Conservation (phyloP, 208 protist species). For the Naegleria fowleri region DNA sequence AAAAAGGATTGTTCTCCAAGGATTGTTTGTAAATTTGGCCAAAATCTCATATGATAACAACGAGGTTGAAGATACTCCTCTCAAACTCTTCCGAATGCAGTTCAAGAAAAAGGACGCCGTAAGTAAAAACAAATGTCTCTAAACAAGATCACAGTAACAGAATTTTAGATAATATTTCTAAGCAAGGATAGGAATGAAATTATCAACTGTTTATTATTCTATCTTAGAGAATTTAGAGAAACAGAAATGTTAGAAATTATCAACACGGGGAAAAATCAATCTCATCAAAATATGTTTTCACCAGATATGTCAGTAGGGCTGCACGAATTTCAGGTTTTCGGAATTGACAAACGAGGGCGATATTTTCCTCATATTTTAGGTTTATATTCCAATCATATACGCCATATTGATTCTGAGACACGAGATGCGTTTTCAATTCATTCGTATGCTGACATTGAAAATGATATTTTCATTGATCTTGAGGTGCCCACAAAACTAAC, state of each 20-base stretch:
- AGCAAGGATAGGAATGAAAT: neutral
- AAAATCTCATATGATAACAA: neutral
- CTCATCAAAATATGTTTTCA: neutral
- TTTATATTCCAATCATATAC: neutral
- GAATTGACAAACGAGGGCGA: neutral
- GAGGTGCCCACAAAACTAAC: neutral
- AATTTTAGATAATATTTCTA: neutral
- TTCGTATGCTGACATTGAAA: neutral
- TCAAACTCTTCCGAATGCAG: neutral
- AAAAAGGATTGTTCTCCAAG: neutral
- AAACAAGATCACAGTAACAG: no score
- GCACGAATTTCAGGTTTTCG: neutral
- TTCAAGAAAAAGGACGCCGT: neutral
- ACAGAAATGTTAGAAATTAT: neutral
- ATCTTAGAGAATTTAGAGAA: neutral
- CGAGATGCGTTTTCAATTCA: neutral
- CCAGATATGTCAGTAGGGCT: neutral
- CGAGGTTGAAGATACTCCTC: neutral
- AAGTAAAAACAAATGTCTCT: no score
- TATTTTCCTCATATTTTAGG: neutral
- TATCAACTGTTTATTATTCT: neutral
- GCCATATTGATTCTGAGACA: neutral
- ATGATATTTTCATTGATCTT: neutral
- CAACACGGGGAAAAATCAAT: neutral
- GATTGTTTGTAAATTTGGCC: neutral